Evolutionary conservation across 2,329 filamentous ascomycete species (phyloP).

Genomic region (Fusarium sp.): DNA sequence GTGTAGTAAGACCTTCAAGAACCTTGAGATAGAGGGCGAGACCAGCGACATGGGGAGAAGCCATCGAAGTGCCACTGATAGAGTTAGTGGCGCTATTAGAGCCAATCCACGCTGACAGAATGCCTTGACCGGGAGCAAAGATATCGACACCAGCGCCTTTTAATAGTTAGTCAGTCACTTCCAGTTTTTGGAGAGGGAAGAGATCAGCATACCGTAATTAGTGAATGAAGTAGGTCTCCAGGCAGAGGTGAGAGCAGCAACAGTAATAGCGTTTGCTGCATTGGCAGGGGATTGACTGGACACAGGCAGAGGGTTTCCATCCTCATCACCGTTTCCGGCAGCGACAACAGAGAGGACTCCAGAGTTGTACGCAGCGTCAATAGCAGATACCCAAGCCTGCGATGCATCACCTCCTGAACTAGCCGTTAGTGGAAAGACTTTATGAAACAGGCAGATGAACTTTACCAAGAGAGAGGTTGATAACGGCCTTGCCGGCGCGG

Average conservation of each 20-base stretch:
- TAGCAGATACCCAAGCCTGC: background rate
- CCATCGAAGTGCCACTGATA: background rate
- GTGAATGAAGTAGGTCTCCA: background rate
- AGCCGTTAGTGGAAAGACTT: background rate
- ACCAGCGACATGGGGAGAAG: background rate
- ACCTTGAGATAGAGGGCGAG: background rate
- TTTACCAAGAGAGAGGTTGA: background rate
- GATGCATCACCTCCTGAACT: background rate
- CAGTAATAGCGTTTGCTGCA: background rate
- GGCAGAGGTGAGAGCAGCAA: background rate
- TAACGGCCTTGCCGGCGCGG: background rate
- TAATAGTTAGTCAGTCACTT: background rate
- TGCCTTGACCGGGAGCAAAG: background rate
- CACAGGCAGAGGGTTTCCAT: background rate
- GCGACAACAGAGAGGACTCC: background rate
- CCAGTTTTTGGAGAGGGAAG: accelerated
- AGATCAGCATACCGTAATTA: background rate
- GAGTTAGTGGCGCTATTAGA: background rate
- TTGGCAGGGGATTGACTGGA: background rate
- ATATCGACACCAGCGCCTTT: background rate
- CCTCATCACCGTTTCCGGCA: background rate
- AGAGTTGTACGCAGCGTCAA: background rate
- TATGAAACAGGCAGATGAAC: background rate
- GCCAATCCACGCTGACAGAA: background rate
- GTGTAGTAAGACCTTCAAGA: background rate